Conservation (phyloP, 2,329 filamentous ascomycete species). For the Lecanicillium sp. region DNA sequence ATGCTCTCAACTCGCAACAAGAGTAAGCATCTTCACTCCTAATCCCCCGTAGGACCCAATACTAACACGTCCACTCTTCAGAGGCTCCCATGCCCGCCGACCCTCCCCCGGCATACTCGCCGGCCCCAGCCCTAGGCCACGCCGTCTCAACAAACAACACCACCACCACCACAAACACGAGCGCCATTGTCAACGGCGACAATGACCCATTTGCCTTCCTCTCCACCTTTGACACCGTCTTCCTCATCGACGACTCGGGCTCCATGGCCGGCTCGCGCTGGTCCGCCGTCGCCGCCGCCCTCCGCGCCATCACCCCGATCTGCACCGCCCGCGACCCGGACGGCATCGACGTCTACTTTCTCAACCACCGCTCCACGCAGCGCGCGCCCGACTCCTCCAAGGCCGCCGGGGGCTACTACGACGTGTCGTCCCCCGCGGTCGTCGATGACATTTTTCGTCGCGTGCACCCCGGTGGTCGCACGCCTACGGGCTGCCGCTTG, state of each 20-base stretch:
- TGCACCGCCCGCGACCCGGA: conserved; percentile 73
- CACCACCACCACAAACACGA: conserved; percentile 3
- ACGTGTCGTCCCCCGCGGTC: conserved; percentile 48
- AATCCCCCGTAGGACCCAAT: too few relatives aligned
- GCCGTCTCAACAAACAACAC: conserved; percentile 3
- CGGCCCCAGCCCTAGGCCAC: conserved; percentile 7
- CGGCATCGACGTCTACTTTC: conserved; percentile 85
- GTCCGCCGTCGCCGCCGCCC: conserved; percentile 63
- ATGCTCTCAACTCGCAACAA: background rate
- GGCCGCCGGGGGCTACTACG: conserved; percentile 50
- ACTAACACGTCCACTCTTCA: background rate
- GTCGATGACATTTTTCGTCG: conserved; percentile 64
- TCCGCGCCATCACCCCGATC: conserved; percentile 70
- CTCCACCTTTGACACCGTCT: conserved; percentile 72
- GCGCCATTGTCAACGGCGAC: conserved; percentile 17
- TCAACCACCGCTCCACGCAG: conserved; percentile 58
- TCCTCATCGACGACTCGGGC: conserved; percentile 86
- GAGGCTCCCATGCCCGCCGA: conserved; percentile 15
- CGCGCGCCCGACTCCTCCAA: conserved; percentile 20
- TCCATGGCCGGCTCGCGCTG: conserved; percentile 77
- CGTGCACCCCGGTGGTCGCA: conserved; percentile 57
- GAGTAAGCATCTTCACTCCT: too few relatives aligned
- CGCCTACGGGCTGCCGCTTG: conserved; percentile 68
- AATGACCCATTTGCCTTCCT: conserved; percentile 75
- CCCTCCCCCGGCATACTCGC: conserved; percentile 28